Evolutionary conservation across 176 grass and related monocot genomes (phyloP).

Genomic region (Alloteropsis semialata): DNA sequence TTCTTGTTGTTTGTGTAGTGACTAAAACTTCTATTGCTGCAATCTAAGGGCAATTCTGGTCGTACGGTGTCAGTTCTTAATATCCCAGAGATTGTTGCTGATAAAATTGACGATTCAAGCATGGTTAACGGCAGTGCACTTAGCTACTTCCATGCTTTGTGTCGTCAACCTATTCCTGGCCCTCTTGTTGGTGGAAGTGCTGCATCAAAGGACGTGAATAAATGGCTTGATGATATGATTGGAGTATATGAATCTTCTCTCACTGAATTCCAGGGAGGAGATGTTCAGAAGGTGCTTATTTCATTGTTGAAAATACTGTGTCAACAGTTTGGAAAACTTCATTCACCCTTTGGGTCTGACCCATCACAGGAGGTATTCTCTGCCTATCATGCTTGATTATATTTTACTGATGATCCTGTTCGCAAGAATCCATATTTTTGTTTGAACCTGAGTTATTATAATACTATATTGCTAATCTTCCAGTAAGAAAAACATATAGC

Average conservation of each 20-base stretch:
- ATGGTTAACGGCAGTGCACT: conserved; percentile 35
- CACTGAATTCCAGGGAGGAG: conserved; percentile 57
- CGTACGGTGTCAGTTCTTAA: conserved; percentile 61
- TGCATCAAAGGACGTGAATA: conserved; percentile 83
- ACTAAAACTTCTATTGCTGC: conserved; percentile 34
- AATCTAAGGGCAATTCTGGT: conserved; percentile 45
- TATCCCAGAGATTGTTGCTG: conserved; percentile 62
- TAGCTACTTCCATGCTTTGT: conserved; percentile 71
- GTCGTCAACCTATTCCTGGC: conserved; percentile 67
- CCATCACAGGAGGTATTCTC: conserved; percentile 70
- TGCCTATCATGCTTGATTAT: conserved; percentile 13
- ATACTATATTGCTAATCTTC: neutral
- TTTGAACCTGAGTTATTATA: neutral
- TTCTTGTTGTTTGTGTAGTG: conserved; percentile 16
- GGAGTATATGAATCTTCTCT: conserved; percentile 46
- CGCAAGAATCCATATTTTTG: neutral
- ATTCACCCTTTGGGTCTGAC: conserved; percentile 90
- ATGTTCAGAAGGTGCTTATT: conserved; percentile 71
- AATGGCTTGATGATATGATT: conserved; percentile 89
- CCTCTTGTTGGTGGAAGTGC: conserved; percentile 85
- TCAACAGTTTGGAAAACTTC: conserved; percentile 94
- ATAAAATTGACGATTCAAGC: conserved; percentile 51
- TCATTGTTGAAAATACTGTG: conserved; percentile 81
- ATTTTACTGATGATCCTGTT: neutral
- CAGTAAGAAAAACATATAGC: neutral